Base-by-base conservation (phyloP, 129 eudicot genomes). In the Helichrysum umbraculigerum region DNA sequence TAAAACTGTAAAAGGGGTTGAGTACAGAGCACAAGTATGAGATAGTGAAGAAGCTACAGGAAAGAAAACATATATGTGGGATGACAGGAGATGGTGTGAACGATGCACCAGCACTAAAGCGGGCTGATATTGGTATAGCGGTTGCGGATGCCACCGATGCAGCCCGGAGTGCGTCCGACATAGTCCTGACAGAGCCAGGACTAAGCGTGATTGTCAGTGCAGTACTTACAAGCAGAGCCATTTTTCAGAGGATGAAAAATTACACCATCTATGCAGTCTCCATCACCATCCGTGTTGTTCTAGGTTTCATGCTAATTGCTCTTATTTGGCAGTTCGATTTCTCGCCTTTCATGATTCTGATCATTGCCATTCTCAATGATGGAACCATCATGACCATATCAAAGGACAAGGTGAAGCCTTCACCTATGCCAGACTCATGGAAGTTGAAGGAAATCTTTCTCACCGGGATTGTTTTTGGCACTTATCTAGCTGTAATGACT, bases 41-140 rank as follows among this genome's bases (percentile, higher is more conserved):
- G 83, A 92, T 92, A 66, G 97, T 92, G 83, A 89, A 77, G 87
- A 92, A 89, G 77, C 84, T 92, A 74, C 97, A 92, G 50, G 97
- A 89, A 52, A 85, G 88, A 72, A 85, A 89, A 28, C 97, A 92
- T 73, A 92, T 92, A 9, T 87, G 92, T 50, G 97, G 97, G 9
- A 92, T 92, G 97, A 92, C 97, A 9, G 97, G 97, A 82, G 97
- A 92, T 44, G 97, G 97, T 22, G 97, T 92, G 35, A 92, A 92
- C 68, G 97, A 92, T 62, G 97, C 97, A 22, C 97, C 97, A 4
- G 97, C 97, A 52, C 68, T 92, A 20, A 92, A 92, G 73, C 86
- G 83, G 80, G 96, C 96, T 0, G 96, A 92, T 83, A 92, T 92
- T 16, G 97, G 97, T 22, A 89, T 92, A 4, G 96, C 97, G 10